Base-by-base conservation (phyloP, 176 grass and related monocot genomes). In the Saccharum spontaneum region DNA sequence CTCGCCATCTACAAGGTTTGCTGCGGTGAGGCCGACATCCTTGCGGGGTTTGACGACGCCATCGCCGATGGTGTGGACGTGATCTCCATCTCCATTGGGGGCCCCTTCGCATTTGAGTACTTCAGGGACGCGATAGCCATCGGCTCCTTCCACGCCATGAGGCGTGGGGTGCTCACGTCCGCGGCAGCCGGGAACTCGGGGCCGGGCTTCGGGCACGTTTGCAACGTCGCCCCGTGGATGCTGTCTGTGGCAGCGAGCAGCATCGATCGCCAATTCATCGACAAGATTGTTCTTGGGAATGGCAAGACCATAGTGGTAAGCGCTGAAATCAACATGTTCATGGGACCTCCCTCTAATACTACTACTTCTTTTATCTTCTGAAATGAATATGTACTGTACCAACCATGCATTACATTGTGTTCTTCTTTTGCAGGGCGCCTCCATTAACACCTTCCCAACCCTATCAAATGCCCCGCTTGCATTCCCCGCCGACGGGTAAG, bases 1-100 rank as follows among this genome's bases (percentile, higher is more conserved):
- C 50, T 88, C n/a, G 86, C 86, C 41, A 15, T 79, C 0, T 88
- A 88, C 34, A 88, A 88, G 75, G 87, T 62, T 4, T 84, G 82
- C 7, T 73, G 66, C 30, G 1, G 17, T 0, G 5, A 0, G 0
- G 80, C 52, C 0, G 23, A 30, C 0, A 0, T 67, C 4, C 10
- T 88, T 30, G 71, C 48, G 15, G 86, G 54, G 20, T 30, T 83
- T 0, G 86, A 88, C 1, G 66, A 88, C 0, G 66, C 86, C 5
- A 40, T 83, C 34, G 33, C 66, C 33, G 66, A 69, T 4, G 66
- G 66, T 4, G 66, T 69, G 1, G 66, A 69, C 12, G 12, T 86
- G 0, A 34, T 86, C 17, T 86, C 84, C 10, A 11, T 76, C 8
- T 87, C 85, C 1, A 8, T 87, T 15, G 39, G 31, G 0, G 1